Percentiles rank a stretch among this genome's conserved stretches.
These are phyloP conservation scores for Pyrus pyrifolia DNA, from an alignment of 306 rosid genomes.

Conservation along the genomic window DNA sequence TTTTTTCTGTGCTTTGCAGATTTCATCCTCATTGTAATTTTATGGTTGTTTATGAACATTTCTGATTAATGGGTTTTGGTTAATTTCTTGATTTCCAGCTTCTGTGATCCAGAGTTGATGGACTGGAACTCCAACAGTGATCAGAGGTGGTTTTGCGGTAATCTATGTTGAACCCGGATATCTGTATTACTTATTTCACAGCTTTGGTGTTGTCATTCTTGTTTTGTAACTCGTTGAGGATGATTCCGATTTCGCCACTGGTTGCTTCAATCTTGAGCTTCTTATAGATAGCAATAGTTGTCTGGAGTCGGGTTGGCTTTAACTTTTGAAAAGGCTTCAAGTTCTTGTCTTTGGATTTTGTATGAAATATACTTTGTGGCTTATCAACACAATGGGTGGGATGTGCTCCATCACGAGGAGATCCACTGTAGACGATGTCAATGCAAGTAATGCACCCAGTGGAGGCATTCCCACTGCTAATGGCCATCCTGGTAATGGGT, in stretches of 20 bases:
- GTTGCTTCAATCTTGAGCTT: slow-evolving; percentile 9
- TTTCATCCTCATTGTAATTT: background rate
- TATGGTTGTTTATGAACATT: background rate
- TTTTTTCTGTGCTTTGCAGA: background rate
- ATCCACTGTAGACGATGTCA: slow-evolving; percentile 45
- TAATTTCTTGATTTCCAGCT: slow-evolving; percentile 28
- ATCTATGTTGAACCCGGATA: slow-evolving; percentile 7
- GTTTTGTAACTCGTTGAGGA: background rate
- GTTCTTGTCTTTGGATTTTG: slow-evolving; percentile 23
- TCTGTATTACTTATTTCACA: slow-evolving; percentile 22
- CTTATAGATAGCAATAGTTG: background rate
- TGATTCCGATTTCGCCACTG: slow-evolving; percentile 14
- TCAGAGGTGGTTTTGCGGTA: slow-evolving; percentile 42
- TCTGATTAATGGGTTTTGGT: slow-evolving; percentile 16
- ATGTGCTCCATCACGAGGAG: slow-evolving; percentile 82
- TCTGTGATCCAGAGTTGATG: slow-evolving; percentile 42
- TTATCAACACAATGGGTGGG: slow-evolving; percentile 63
- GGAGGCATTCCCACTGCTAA: slow-evolving; percentile 49
- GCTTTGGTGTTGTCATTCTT: slow-evolving; percentile 22
- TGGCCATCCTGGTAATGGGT: slow-evolving; percentile 52
- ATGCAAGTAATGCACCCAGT: slow-evolving; percentile 41
- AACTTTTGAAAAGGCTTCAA: background rate
- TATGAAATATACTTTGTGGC: slow-evolving; percentile 27
- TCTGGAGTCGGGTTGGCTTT: background rate
- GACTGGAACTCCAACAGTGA: slow-evolving; percentile 56